A percentile compares a stretch with the other conserved stretches of the same genome.
Conservation (phyloP, 2,329 filamentous ascomycete genomes). For the Xylaria digitata region DNA sequence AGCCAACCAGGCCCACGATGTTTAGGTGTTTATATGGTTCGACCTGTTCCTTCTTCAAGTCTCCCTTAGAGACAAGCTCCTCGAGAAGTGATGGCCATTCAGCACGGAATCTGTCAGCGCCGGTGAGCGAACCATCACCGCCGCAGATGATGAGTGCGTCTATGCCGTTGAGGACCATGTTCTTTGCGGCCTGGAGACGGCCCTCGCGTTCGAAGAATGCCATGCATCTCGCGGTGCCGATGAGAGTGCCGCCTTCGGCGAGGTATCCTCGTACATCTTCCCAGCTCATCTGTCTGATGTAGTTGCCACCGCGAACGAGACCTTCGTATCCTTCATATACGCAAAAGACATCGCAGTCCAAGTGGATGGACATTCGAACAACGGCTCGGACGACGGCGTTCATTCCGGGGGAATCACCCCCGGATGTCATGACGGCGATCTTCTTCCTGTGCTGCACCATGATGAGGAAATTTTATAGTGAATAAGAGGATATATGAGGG, state of each 20-base stretch:
- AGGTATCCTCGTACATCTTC: conserved; percentile 94
- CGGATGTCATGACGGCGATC: conserved; percentile 94
- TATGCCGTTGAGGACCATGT: conserved; percentile 92
- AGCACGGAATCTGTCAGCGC: conserved; percentile 89
- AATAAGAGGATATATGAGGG: background rate
- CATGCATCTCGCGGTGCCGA: conserved; percentile 94
- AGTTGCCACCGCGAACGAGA: conserved; percentile 85
- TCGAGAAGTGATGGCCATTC: conserved; percentile 92
- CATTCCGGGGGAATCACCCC: conserved; percentile 95
- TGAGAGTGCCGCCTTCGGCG: conserved; percentile 92
- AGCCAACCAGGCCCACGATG: conserved; percentile 95
- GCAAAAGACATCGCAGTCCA: conserved; percentile 81
- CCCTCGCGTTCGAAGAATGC: conserved; percentile 90
- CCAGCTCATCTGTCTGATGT: conserved; percentile 91
- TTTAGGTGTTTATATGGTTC: conserved; percentile 87
- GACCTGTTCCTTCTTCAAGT: conserved; percentile 77
- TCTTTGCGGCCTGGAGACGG: conserved; percentile 87
- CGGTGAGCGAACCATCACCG: conserved; percentile 95
- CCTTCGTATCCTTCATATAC: conserved; percentile 97
- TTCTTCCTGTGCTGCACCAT: conserved; percentile 67
- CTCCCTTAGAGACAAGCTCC: conserved; percentile 80
- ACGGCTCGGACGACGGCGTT: conserved; percentile 90
- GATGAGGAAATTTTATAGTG: conserved; percentile 30
- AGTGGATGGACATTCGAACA: conserved; percentile 89
- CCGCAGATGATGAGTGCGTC: conserved; percentile 97